Base-by-base conservation (phyloP, 495 filamentous ascomycete species). In the Beverwykella pulmonaria region DNA sequence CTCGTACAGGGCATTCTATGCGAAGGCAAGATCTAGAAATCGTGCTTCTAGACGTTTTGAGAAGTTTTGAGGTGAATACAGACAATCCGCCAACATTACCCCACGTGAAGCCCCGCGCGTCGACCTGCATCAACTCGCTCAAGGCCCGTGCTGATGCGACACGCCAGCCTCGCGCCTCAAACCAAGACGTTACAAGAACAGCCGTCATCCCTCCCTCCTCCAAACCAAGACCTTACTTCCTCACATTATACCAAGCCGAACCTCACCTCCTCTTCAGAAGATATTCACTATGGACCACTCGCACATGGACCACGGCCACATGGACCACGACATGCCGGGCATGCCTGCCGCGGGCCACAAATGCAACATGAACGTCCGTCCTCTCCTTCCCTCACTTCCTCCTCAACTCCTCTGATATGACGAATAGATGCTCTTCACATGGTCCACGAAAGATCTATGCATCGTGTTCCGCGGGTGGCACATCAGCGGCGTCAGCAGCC, bases 381-480 rank as follows among this genome's bases (percentile, higher is more conserved):
- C 56, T 19, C 8, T n/a, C 39, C 12, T n/a, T 8, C 52, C 32
- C 30, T 8, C 2, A 8, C 39, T 30, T 22, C 34, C 20, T 23
- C 54, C 52, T 22, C 15, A n/a, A 1, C 53, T 44, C n/a, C 26
- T 27, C 25, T 23, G 12, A 34, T 34, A 6, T 5, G 12, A 34
- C 6, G 32, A 1, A 19, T 63, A 95, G 91, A 98, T 97, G 93
- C 85, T 97, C 34, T 98, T 98, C 78, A 98, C 92, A 56, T 98
- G 94, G 95, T 83, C 90, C 71, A 92, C 92, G 19, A 81, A 85
- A 49, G 86, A 97, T 77, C 90, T 98, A 63, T 98, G 94, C 83
- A 93, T 98, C 73, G 83, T 98, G 77, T 98, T 97, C 82, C 87
- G 82, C 68, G 84, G 87, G 79, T 98, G 94, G 94, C 94, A 88